Evolutionary conservation across 2,329 filamentous ascomycete genomes (phyloP), one percentile per base, ranked within the genome.

Genomic region (Ceratocystis papillata): DNA sequence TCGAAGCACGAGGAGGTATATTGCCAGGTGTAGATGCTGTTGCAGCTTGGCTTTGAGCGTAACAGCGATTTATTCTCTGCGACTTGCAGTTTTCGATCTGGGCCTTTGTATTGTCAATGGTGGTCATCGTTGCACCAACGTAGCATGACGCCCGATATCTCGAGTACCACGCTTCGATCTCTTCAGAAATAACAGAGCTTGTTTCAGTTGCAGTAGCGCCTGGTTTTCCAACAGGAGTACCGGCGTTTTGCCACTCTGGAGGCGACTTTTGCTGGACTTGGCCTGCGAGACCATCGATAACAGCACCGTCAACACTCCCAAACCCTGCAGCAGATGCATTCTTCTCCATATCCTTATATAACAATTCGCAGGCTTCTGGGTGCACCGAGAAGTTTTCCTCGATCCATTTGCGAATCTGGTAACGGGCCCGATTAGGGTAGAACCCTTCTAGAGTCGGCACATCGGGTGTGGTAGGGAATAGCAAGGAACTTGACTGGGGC

Each of bases 121-220:
- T 80, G 2, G 83, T 83, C 81, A 86, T 85, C 1, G 15, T 63
- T 17, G 7, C 48, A 17, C 63, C 48, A 44, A 67, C 53, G 33
- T 65, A 67, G 15, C 59, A 37, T 12, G 46, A 28, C 1, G 66
- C 63, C 17, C 15, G 45, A 22, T 67, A 64, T 28, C 46, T 67
- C 2, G 37, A 41, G 83, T 84, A 87, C 84, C 84, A 87, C 1
- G 78, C 79, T 71, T 87, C 84, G 63, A 87, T 80, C 72, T 87
- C 84, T 69, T 83, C 77, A 1, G 84, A 87, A 0, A 87, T 83
- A 22, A 65, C 8, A 46, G 59, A 20, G 6, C 46, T 55, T 6
- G 50, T 20, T 10, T 30, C 30, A 3, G 22, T 5, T 3, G 63
- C 66, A 20, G 65, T 63, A 12, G 48, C 53, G 71, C 70, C 2